phyloP scores from a whole-genome alignment of 169 alveolate species.

The Neospora caninum region DNA sequence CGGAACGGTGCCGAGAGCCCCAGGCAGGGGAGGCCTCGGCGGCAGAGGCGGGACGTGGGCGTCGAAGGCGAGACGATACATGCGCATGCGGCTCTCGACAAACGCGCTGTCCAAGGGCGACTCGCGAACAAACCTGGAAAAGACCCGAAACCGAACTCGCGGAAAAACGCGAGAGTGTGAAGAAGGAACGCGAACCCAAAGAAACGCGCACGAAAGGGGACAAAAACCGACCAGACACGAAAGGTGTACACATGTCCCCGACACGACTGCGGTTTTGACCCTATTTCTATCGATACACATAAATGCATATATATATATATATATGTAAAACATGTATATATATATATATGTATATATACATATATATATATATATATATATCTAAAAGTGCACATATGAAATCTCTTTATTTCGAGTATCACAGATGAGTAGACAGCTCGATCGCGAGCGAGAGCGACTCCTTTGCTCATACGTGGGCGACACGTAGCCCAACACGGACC shows the following conservation, averaged over 20 bases:
- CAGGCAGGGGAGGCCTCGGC: background rate
- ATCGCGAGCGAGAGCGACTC: too few relatives aligned
- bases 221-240: background rate
- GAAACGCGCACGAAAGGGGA: background rate
- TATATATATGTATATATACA: too few relatives aligned
- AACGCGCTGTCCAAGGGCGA: background rate
- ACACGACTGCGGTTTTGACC: background rate
- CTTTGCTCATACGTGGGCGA: too few relatives aligned
- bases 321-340: too few relatives aligned
- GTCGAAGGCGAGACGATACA: background rate
- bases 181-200: background rate
- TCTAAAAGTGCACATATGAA: background rate
- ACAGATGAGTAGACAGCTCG: too few relatives aligned
- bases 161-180: too few relatives aligned
- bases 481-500: background rate
- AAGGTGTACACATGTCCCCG: background rate
- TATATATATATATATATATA: too few relatives aligned
- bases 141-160: too few relatives aligned
- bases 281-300: too few relatives aligned
- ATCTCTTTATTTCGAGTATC: too few relatives aligned
- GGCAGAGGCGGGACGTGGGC: background rate
- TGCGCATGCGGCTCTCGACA: constrained; percentile 8
- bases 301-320: too few relatives aligned
- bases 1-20: background rate
- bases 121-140: background rate